These are phyloP conservation scores for Phaeotremella fagi DNA, from an alignment of 768 basidiomycete species.

Conservation along the genomic window DNA sequence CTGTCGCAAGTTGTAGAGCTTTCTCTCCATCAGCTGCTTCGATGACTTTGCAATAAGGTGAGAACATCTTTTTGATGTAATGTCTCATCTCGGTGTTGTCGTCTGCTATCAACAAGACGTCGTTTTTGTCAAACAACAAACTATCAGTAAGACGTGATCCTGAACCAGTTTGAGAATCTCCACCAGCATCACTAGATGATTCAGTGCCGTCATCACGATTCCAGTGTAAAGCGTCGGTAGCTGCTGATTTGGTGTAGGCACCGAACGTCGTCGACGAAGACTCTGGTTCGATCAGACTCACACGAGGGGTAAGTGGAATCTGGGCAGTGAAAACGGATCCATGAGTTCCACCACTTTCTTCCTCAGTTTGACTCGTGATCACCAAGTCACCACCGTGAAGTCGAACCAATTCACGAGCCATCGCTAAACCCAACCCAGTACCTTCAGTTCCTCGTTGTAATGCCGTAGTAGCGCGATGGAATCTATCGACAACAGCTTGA, in stretches of 20 bases:
- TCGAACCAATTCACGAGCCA: slow-evolving; percentile 46
- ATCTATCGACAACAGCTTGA: slow-evolving; percentile 46
- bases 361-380: slow-evolving; percentile 34
- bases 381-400: slow-evolving; percentile 49
- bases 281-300: neutral
- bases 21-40: slow-evolving; percentile 47
- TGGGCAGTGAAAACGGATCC: slow-evolving; percentile 39
- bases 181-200: slow-evolving; percentile 14
- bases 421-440: slow-evolving; percentile 49
- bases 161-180: slow-evolving; percentile 10
- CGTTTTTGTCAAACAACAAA: slow-evolving; percentile 43
- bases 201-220: slow-evolving; percentile 17
- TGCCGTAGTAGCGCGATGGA: slow-evolving; percentile 47
- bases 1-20: slow-evolving; percentile 32
- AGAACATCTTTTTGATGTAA: slow-evolving; percentile 47
- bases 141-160: slow-evolving; percentile 19
- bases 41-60: slow-evolving; percentile 46
- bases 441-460: slow-evolving; percentile 47
- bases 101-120: slow-evolving; percentile 47
- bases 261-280: slow-evolving; percentile 11
- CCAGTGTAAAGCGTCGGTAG: slow-evolving; percentile 48
- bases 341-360: slow-evolving; percentile 30
- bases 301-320: slow-evolving; percentile 23
- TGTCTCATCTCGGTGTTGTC: slow-evolving; percentile 47
- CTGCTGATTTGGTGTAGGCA: slow-evolving; percentile 43